Percentiles rank a stretch among this genome's conserved stretches.
phyloP scores from a whole-genome alignment of 495 filamentous ascomycete species.

The Arthonia radiata region DNA sequence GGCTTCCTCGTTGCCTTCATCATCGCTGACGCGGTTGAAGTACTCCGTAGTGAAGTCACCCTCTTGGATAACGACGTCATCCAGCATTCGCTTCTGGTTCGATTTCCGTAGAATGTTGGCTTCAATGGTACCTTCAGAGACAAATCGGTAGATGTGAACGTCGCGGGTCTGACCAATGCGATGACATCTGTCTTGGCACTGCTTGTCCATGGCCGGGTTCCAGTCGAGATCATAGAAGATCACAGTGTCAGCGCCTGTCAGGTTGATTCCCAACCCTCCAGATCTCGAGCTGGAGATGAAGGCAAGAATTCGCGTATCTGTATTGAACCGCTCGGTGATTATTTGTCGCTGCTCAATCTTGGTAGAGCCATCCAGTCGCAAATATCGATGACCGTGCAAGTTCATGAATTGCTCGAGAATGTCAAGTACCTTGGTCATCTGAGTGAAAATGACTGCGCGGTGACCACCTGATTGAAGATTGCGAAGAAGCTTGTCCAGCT shows the following conservation, averaged over 20 bases:
- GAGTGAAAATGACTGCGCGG: constrained; percentile 90
- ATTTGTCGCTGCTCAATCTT: constrained; percentile 90
- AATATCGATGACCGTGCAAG: constrained; percentile 90
- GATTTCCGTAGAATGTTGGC: constrained; percentile 94
- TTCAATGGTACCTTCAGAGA: constrained; percentile 94
- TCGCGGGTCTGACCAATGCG: constrained; percentile 96
- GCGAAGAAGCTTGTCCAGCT: constrained; percentile 65
- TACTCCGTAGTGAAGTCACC: constrained; percentile 97
- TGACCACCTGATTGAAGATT: constrained; percentile 74
- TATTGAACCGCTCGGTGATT: constrained; percentile 90
- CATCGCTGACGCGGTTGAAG: constrained; percentile 53
- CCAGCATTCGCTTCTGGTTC: constrained; percentile 90
- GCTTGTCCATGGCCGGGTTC: constrained; percentile 99
- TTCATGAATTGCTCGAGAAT: constrained; percentile 96
- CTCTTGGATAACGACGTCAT: constrained; percentile 95
- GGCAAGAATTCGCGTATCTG: constrained; percentile 68
- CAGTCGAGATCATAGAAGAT: constrained; percentile 99
- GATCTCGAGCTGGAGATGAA: constrained; percentile 92
- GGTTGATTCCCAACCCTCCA: constrained; percentile 84
- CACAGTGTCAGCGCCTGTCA: constrained; percentile 91
- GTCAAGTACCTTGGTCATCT: constrained; percentile 97
- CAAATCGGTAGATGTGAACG: constrained; percentile 93
- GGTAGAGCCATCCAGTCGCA: constrained; percentile 81
- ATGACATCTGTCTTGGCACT: constrained; percentile 94
- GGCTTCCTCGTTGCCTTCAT: constrained; percentile 31